Percentiles rank a stretch among this genome's conserved stretches.
These are phyloP conservation scores for Colletotrichum plurivorum DNA, from an alignment of 2,329 filamentous ascomycete genomes.

Conservation along the genomic window DNA sequence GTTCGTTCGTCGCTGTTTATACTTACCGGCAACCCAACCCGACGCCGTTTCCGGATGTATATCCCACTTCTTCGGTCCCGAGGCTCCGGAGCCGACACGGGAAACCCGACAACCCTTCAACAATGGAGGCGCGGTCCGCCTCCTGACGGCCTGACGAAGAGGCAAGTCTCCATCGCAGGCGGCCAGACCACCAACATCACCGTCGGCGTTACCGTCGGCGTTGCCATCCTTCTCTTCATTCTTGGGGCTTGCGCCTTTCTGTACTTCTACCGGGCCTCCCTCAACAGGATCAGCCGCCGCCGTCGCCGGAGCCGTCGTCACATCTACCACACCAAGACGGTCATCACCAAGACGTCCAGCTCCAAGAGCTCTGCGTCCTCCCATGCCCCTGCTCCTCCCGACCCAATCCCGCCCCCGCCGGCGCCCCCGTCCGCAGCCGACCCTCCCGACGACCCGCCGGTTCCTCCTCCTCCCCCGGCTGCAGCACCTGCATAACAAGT, in stretches of 20 bases:
- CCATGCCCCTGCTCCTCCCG: constrained; percentile 24
- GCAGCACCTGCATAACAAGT: constrained; percentile 30
- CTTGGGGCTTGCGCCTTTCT: constrained; percentile 54
- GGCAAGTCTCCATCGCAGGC: constrained; percentile 34
- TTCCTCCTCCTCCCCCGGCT: constrained; percentile 23
- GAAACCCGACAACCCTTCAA: not conserved
- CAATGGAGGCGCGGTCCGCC: not conserved
- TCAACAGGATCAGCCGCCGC: constrained; percentile 51
- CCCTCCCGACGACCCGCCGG: constrained; percentile 10
- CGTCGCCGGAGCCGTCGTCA: constrained; percentile 42
- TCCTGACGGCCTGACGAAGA: not conserved
- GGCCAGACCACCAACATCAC: constrained; percentile 54
- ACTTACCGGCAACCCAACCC: not conserved
- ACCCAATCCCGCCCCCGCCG: constrained; percentile 20
- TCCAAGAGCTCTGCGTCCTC: constrained; percentile 54
- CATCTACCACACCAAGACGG: constrained; percentile 46
- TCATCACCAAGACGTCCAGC: constrained; percentile 46
- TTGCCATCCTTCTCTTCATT: constrained; percentile 58
- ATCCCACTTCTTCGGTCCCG: constrained; percentile 30
- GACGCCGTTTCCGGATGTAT: constrained; percentile 30
- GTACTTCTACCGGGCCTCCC: constrained; percentile 56
- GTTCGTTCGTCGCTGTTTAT: not conserved
- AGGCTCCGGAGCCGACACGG: not conserved
- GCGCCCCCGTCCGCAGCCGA: constrained; percentile 21
- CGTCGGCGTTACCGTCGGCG: constrained; percentile 59